Conservation (phyloP, 495 filamentous ascomycete species). For the Parathielavia appendiculata region DNA sequence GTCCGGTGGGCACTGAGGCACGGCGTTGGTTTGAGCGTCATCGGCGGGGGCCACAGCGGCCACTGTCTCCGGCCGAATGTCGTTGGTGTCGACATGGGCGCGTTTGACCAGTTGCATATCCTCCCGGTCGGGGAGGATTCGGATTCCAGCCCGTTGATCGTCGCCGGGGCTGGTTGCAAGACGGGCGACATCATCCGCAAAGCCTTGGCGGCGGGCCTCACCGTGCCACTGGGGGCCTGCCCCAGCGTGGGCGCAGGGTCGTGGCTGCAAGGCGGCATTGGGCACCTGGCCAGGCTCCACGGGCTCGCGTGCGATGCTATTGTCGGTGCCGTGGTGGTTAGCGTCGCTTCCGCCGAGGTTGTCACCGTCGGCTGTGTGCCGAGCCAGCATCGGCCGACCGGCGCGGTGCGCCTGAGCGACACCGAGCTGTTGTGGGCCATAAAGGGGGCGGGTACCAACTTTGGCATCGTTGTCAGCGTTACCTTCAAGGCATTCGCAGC, state of each 20-base stretch:
- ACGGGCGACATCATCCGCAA: slow-evolving; percentile 52
- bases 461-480: no score
- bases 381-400: slow-evolving; percentile 42
- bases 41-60: slow-evolving; percentile 58
- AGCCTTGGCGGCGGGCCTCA: slow-evolving; percentile 47
- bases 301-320: slow-evolving; percentile 59
- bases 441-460: no score
- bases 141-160: slow-evolving; percentile 38
- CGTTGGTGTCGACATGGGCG: slow-evolving; percentile 54
- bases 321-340: slow-evolving; percentile 55
- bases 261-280: slow-evolving; percentile 63
- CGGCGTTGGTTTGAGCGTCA: slow-evolving; percentile 45
- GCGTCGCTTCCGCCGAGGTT: slow-evolving; percentile 46
- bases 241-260: slow-evolving; percentile 59
- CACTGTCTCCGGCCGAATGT: slow-evolving; percentile 53
- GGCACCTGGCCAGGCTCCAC: slow-evolving; percentile 52
- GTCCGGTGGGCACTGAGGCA: slow-evolving; percentile 56
- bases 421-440: slow-evolving; percentile 55
- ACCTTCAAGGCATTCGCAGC: no score
- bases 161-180: slow-evolving; percentile 52
- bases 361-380: slow-evolving; percentile 53
- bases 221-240: slow-evolving; percentile 55
- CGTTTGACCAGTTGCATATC: slow-evolving; percentile 52
- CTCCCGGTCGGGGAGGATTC: slow-evolving; percentile 30
- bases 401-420: slow-evolving; percentile 47